Evolutionary conservation across 192 early-diverging fungal species (phyloP).

Genomic region (Diversispora epigaea): DNA sequence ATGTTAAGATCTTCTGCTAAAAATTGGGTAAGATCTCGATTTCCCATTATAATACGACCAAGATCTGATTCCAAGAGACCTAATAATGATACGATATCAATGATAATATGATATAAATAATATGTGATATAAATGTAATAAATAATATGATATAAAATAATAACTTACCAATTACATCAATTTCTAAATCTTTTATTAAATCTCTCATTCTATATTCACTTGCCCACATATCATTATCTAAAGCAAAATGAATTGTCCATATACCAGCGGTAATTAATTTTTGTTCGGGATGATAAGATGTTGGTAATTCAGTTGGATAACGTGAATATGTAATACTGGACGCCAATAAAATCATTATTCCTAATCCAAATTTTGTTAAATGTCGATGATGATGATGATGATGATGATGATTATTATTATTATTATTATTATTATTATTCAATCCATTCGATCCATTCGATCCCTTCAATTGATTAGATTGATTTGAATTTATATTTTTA

Average conservation of each 20-base stretch:
- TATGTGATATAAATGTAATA: not conserved
- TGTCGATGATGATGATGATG: slow-evolving; percentile 33
- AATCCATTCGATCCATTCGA: not conserved
- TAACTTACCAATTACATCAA: slow-evolving; percentile 70
- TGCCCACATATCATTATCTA: slow-evolving; percentile 86
- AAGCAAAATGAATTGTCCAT: slow-evolving; percentile 85
- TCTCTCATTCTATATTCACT: slow-evolving; percentile 71
- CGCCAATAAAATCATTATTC: slow-evolving; percentile 43
- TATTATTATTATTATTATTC: not conserved
- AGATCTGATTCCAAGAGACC: slow-evolving; percentile 77
- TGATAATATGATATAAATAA: not conserved
- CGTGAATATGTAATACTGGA: slow-evolving; percentile 45
- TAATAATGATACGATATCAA: not conserved
- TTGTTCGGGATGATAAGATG: slow-evolving; percentile 61
- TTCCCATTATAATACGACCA: slow-evolving; percentile 81
- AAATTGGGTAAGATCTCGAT: slow-evolving; percentile 78
- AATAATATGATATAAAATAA: not conserved
- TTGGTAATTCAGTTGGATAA: slow-evolving; percentile 51
- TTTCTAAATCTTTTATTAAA: slow-evolving; percentile 71
- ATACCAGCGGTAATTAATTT: slow-evolving; percentile 74
- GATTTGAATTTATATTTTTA: not conserved
- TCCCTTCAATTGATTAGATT: not conserved
- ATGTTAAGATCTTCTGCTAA: slow-evolving; percentile 73
- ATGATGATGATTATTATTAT: not conserved
- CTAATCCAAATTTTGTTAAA: slow-evolving; percentile 42